These are phyloP conservation scores for Thielaviopsis musarum DNA, from an alignment of 2,329 filamentous ascomycete genomes.

Conservation along the genomic window DNA sequence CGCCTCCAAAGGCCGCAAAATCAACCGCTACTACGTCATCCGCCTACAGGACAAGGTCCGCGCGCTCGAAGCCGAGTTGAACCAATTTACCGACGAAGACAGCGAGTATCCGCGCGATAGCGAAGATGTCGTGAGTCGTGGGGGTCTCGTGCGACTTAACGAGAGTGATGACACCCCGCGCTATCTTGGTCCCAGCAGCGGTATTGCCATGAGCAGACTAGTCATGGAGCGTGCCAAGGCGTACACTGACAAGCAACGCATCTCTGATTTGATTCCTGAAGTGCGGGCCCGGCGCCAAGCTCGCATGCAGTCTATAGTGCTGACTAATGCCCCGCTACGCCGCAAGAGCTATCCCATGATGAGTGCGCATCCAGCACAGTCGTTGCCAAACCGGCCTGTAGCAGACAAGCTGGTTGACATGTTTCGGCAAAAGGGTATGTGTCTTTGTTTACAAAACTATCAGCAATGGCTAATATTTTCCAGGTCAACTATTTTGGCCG, in stretches of 20 bases:
- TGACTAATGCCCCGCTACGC: conserved; percentile 34
- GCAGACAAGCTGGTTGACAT: conserved; percentile 68
- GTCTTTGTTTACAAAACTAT: not conserved
- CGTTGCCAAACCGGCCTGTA: conserved; percentile 55
- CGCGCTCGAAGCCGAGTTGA: conserved; percentile 65
- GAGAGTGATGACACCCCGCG: conserved; percentile 74
- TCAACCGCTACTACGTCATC: conserved; percentile 83
- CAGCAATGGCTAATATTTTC: not conserved
- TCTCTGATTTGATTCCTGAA: conserved; percentile 80
- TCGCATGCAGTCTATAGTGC: conserved; percentile 42
- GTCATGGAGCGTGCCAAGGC: conserved; percentile 95
- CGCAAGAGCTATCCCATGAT: conserved; percentile 86
- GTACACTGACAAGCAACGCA: conserved; percentile 77
- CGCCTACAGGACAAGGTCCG: conserved; percentile 77
- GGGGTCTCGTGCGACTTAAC: conserved; percentile 68
- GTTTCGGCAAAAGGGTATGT: conserved; percentile 66
- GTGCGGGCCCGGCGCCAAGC: conserved; percentile 39
- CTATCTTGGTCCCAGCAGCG: conserved; percentile 85
- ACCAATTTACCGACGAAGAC: conserved; percentile 62
- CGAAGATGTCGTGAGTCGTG: conserved; percentile 75
- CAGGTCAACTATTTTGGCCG: conserved; percentile 78
- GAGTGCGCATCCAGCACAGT: conserved; percentile 64
- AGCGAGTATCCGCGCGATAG: conserved; percentile 50
- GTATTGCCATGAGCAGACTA: conserved; percentile 83
- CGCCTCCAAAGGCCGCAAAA: conserved; percentile 66